Base-by-base conservation (phyloP, 495 filamentous ascomycete species). In the Penicillium robsamsonii region DNA sequence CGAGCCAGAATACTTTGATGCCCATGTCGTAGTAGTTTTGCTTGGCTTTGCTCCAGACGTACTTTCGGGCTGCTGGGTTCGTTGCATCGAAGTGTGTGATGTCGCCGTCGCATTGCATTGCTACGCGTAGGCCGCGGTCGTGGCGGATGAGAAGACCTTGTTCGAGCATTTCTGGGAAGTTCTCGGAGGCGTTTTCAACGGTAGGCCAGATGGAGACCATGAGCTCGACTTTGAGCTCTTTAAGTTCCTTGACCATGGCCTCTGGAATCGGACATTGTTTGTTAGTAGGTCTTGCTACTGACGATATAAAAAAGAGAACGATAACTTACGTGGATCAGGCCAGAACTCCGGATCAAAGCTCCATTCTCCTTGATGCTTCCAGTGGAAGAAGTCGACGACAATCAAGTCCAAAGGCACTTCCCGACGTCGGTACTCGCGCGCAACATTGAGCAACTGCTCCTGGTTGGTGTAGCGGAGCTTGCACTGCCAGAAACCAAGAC, bases 121-220 rank as follows among this genome's bases (percentile, higher is more conserved):
- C 76, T 20, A 75, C 71, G 3, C 77, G 74, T 37, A 81, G 49
- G 7, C 82, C 81, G 6, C 81, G 78, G 51, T 84, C 79, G 9
- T 74, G 70, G 6, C 80, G 75, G 58, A 85, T 78, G 9, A 85
- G 69, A 2, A 76, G 69, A 3, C 79, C 82, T 3, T 70, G 65
- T 41, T 78, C 80, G 17, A 81, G 66, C 81, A 84, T 84, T 51
- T 81, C 78, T 3, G 71, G 52, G 58, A 72, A 84, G 65, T 82
- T 83, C 45, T 78, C 72, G 1, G 75, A 80, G 18, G 62, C 59
- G 13, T 66, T 74, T 47, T 85, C 81, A 22, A 84, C 80, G 0
- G 79, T 82, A 0, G 82, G 82, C 81, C 80, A 84, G 61, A 84
- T 73, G 1, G 81, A 84, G 29, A 85, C 81, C 80, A 85, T 83